Evolutionary conservation across 441 rosid genomes (phyloP), one percentile per base, ranked within the genome.

Genomic region (Corymbia calophylla): DNA sequence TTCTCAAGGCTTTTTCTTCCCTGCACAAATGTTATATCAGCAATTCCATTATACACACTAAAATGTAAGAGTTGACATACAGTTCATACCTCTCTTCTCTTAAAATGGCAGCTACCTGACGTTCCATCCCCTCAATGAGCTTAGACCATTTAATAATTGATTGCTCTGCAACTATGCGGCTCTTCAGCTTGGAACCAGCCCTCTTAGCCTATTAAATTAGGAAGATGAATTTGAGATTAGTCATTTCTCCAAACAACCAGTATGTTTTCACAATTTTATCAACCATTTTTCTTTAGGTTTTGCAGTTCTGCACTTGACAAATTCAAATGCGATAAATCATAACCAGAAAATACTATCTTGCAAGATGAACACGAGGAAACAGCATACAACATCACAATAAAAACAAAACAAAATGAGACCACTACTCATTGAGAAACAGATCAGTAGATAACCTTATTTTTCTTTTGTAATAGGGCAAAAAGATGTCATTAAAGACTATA

Each of bases 131-230:
- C 88, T 98, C 99, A 88, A 98, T 97, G 91, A 93, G 93, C 89
- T 95, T 94, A 93, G 96, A 95, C 99, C 99, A 98, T 94, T 97
- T 97, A 47, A 92, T 88, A 90, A 98, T 96, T 90, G 99, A 97
- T 90, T 96, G 98, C 95, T 97, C 98, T 8, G 98, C 96, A 90
- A 97, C 94, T 88, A 94, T 95, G 91, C 99, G 94, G 91, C 97
- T 96, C 95, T 94, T 98, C 92, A 98, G 93, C 94, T 97, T 98
- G 88, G 99, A 95, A 93, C 99, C 99, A 86, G 93, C 97, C 90
- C 97, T 95, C 93, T 98, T 97, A 80, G 99, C 97, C 99, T 97
- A 86, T 89, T 64, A 92, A 87, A 86, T 86, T 66, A 23, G 51
- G 73, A 89, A 84, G 16, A 49, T 29, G 27, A 86, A 86, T 29